Evolutionary conservation across 2,329 filamentous ascomycete species (phyloP).

Genomic region (Beauveria sp.): DNA sequence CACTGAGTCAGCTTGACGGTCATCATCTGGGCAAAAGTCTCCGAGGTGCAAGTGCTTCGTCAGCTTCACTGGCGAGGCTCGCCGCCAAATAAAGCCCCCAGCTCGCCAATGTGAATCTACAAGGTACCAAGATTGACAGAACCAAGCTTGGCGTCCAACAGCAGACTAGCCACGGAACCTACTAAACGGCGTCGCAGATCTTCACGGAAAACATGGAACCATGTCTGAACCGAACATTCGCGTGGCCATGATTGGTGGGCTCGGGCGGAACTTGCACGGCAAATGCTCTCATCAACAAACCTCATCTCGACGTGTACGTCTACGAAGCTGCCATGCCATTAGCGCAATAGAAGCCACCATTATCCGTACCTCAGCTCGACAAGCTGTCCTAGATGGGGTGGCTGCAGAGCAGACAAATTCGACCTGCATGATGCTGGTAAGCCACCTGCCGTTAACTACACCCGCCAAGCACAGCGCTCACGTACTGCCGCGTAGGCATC

Average conservation of each 20-base stretch:
- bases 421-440: slow-evolving; percentile 8
- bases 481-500: background rate
- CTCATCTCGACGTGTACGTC: slow-evolving; percentile 16
- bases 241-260: slow-evolving; percentile 19
- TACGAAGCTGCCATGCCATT: slow-evolving; percentile 17
- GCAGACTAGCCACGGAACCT: background rate
- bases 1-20: background rate
- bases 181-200: background rate
- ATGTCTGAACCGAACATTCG: background rate
- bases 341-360: slow-evolving; percentile 13
- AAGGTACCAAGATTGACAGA: no score
- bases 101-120: background rate
- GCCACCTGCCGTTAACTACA: background rate
- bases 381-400: slow-evolving; percentile 12
- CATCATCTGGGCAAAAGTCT: background rate
- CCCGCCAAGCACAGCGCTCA: background rate
- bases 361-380: background rate
- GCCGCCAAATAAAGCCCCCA: background rate
- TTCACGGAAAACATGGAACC: background rate
- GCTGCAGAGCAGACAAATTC: slow-evolving; percentile 15
- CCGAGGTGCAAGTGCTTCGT: background rate
- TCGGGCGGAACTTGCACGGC: slow-evolving; percentile 16
- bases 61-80: background rate
- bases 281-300: slow-evolving; percentile 14
- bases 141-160: background rate